A percentile compares a stretch with the other conserved stretches of the same genome.
Conservation (phyloP, 805 yeast genomes). For the Kuraishia capsulata region DNA sequence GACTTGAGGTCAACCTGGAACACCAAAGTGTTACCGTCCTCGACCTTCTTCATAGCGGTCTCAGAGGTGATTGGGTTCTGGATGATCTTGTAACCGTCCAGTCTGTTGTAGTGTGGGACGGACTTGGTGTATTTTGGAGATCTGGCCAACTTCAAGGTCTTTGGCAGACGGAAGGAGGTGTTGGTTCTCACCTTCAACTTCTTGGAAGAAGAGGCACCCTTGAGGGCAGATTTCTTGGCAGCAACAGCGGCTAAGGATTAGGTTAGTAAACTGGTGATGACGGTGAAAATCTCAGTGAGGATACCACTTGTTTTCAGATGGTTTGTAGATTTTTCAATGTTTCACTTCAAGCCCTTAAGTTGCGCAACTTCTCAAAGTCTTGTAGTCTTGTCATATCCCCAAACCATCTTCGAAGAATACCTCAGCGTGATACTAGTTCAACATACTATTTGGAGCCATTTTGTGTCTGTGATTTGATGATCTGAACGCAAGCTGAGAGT, state of each 20-base stretch:
- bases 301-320: not conserved
- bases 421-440: too few relatives aligned
- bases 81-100: constrained; percentile 91
- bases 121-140: constrained; percentile 94
- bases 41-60: constrained; percentile 99
- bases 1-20: constrained; percentile 96
- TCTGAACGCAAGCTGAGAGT: too few relatives aligned
- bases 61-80: constrained; percentile 95
- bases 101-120: constrained; percentile 95
- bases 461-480: too few relatives aligned
- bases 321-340: not conserved
- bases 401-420: too few relatives aligned
- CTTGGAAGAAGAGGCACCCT: constrained; percentile 92
- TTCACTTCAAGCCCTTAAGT: too few relatives aligned
- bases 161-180: constrained; percentile 95
- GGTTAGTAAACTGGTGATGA: constrained; percentile 1
- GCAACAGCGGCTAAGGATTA: constrained; percentile 41
- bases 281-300: not conserved
- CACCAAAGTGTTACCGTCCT: constrained; percentile 98
- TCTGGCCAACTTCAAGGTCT: constrained; percentile 91
- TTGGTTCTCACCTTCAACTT: constrained; percentile 88
- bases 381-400: too few relatives aligned
- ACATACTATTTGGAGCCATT: too few relatives aligned
- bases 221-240: constrained; percentile 98
- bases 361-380: too few relatives aligned